Conservation (phyloP, 371 early-diverging fungal genomes). For the Conidiobolus incongruus region DNA sequence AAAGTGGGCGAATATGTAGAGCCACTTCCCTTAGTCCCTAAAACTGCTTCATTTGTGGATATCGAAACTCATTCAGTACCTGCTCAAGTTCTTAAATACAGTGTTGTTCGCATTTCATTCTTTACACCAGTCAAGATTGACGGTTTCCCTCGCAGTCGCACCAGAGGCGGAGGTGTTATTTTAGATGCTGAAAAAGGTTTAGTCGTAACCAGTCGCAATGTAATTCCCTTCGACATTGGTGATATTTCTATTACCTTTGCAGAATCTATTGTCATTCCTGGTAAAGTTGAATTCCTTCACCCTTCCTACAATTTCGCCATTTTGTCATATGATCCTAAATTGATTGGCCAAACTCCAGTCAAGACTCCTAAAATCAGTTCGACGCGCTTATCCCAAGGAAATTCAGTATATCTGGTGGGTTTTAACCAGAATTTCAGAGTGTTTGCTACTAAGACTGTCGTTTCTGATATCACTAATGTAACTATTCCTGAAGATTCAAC, state of each 20-base stretch:
- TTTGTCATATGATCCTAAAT: conserved; percentile 45
- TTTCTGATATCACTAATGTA: conserved; percentile 53
- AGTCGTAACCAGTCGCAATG: conserved; percentile 39
- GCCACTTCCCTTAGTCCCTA: conserved; percentile 24
- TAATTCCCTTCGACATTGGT: conserved; percentile 47
- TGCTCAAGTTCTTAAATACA: conserved; percentile 28
- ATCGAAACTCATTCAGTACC: conserved; percentile 28
- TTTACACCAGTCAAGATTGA: conserved; percentile 40
- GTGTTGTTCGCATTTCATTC: conserved; percentile 34
- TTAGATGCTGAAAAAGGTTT: conserved; percentile 45
- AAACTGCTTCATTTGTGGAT: conserved; percentile 24
- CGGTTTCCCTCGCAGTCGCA: conserved; percentile 33
- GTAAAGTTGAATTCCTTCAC: conserved; percentile 51
- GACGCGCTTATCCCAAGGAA: conserved; percentile 28
- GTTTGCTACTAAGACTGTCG: conserved; percentile 40
- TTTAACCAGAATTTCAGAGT: conserved; percentile 61
- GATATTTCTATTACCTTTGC: conserved; percentile 53
- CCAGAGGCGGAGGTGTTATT: conserved; percentile 44
- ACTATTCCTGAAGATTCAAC: conserved; percentile 59
- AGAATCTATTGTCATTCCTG: conserved; percentile 53
- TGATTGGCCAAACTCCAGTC: conserved; percentile 46
- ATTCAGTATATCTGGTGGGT: conserved; percentile 22
- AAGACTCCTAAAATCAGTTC: conserved; percentile 32
- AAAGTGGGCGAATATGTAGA: conserved; percentile 21
- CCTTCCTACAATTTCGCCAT: conserved; percentile 64